Base-by-base conservation (phyloP, 345 rosid species). In the Moringa oleifera region DNA sequence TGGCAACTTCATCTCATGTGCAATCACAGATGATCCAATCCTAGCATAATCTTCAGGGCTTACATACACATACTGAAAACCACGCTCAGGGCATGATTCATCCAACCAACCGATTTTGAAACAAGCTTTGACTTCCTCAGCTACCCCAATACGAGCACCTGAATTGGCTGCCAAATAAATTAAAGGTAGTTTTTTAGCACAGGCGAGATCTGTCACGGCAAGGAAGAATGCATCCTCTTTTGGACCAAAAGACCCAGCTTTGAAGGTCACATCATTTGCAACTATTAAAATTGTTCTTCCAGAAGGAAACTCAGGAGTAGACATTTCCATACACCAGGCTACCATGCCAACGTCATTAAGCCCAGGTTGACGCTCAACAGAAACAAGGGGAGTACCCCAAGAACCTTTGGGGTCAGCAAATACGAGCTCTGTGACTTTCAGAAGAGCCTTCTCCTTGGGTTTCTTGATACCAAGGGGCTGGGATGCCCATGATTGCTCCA, bases 131-230 rank as follows among this genome's bases (percentile, higher is more conserved):
- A 95, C 88, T 85, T 95, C 99, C 72, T 91, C 99, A 41, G 97
- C 97, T 25, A 85, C 91, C 12, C 99, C 99, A 36, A 95, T 85
- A 31, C 99, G 91, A 16, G 99, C 99, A 65, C 99, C 99, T 49
- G 99, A 95, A 71, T 95, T 95, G 49, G 91, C 99, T 28, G 99
- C 99, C 85, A 95, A 77, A 80, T 95, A 95, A 66, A 95, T 85
- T 58, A 95, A 67, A 33, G 99, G 99, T 59, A 95, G 77, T 75
- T 89, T 95, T 82, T 82, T 79, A 51, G 75, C 68, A 72, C 99
- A 95, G 54, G 99, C 99, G 28, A 91, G 91, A 68, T 91, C 92
- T 57, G 97, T 89, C 28, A 95, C 91, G 49, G 95, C 97, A 66
- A 71, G 84, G 73, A 95, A 95, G 82, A 90, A 95, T 28, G 99